These are phyloP conservation scores for Thelonectria olida DNA, from an alignment of 2,329 filamentous ascomycete species.

Conservation along the genomic window DNA sequence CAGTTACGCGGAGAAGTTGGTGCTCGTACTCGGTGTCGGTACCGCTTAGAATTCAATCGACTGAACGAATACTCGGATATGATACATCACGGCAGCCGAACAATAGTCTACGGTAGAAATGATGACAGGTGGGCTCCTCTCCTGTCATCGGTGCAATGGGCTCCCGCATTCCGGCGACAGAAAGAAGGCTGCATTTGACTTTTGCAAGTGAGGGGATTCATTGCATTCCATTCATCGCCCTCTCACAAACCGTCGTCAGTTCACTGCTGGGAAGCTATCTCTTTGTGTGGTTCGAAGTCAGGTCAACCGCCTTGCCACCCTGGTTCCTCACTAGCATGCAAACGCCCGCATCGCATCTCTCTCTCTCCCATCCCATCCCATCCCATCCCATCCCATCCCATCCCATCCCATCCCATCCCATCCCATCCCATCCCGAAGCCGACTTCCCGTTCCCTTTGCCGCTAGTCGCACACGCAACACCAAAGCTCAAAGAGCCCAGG, in stretches of 20 bases:
- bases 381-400: background rate
- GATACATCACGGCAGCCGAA: background rate
- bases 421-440: background rate
- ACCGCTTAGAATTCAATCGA: background rate
- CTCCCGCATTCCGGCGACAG: constrained; percentile 3
- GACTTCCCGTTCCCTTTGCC: background rate
- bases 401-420: constrained; percentile 1
- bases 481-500: background rate
- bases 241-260: too few relatives aligned
- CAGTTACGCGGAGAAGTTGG: background rate
- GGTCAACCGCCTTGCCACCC: too few relatives aligned
- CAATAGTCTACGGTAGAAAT: background rate
- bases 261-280: too few relatives aligned
- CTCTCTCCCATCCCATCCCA: background rate
- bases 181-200: background rate
- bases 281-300: too few relatives aligned
- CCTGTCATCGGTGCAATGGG: background rate
- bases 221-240: background rate
- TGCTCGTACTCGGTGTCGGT: background rate
- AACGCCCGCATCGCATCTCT: background rate
- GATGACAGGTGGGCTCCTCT: too few relatives aligned
- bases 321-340: background rate
- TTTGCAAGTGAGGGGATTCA: background rate
- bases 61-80: background rate
- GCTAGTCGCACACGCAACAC: background rate